Evolutionary conservation across 78 protist species (phyloP).

Genomic region (Blattamonas nauphoetae): DNA sequence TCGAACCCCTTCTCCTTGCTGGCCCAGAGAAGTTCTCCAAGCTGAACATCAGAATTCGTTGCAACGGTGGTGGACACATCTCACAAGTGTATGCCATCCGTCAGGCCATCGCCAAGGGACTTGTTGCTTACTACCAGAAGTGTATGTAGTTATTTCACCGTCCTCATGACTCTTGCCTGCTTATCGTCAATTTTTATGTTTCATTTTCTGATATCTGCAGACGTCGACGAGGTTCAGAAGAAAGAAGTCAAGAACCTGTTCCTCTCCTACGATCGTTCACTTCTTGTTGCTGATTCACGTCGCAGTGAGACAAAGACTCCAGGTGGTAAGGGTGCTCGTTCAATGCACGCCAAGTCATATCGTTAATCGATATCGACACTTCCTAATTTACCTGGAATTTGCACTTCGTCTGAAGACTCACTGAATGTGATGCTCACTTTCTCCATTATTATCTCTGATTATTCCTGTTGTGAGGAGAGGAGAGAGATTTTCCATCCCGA

Average conservation of each 20-base stretch:
- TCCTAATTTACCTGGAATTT: no score
- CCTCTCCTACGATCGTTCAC: slow-evolving; percentile 80
- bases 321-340: slow-evolving; percentile 98
- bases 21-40: slow-evolving; percentile 72
- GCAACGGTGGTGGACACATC: slow-evolving; percentile 93
- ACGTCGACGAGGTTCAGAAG: slow-evolving; percentile 92
- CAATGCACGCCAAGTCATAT: slow-evolving; percentile 96
- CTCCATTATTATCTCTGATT: no score
- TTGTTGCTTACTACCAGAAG: slow-evolving; percentile 96
- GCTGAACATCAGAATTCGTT: slow-evolving; percentile 93
- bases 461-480: no score
- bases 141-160: slow-evolving; percentile 41
- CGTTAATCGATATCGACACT: no score
- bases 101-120: slow-evolving; percentile 92
- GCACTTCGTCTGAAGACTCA: no score
- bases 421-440: no score
- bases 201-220: no score
- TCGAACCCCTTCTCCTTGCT: slow-evolving; percentile 91
- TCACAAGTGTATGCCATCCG: slow-evolving; percentile 94
- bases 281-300: slow-evolving; percentile 98
- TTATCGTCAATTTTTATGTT: no score
- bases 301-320: slow-evolving; percentile 98
- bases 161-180: no score
- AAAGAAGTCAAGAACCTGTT: slow-evolving; percentile 78
- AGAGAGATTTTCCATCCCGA: no score